Evolutionary conservation across 202 grass and related monocot genomes (phyloP).

Genomic region (Setaria italica): DNA sequence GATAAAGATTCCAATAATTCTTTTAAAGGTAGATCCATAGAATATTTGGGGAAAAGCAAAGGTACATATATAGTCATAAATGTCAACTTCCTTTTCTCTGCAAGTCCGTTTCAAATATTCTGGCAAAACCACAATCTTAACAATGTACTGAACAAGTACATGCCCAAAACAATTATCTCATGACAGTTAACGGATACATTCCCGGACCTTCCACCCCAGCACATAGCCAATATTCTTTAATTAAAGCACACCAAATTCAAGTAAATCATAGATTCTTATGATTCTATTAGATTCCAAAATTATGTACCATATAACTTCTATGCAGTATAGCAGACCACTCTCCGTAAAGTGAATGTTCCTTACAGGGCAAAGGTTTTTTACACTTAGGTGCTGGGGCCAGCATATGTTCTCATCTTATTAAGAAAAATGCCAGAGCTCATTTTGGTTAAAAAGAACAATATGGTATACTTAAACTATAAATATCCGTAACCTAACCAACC

Average conservation of each 20-base stretch:
- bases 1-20: conserved; percentile 26
- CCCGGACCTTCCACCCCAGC: not conserved
- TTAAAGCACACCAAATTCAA: not conserved
- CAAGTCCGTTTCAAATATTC: not conserved
- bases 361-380: not conserved
- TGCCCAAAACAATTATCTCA: not conserved
- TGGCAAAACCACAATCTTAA: not conserved
- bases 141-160: not conserved
- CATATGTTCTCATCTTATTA: not conserved
- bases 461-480: not conserved
- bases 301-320: not conserved
- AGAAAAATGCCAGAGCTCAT: not conserved
- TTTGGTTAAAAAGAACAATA: not conserved
- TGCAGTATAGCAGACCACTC: not conserved
- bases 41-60: not conserved
- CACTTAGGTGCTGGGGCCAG: not conserved
- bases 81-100: not conserved
- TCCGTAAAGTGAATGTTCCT: not conserved
- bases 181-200: conserved; percentile 10
- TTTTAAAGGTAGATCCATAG: conserved; percentile 13
- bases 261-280: not conserved
- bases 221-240: conserved; percentile 2
- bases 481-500: not conserved
- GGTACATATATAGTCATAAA: not conserved
- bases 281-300: not conserved